These are phyloP conservation scores for Periconia macrospinosa DNA, from an alignment of 2,329 filamentous ascomycete species.

Conservation along the genomic window DNA sequence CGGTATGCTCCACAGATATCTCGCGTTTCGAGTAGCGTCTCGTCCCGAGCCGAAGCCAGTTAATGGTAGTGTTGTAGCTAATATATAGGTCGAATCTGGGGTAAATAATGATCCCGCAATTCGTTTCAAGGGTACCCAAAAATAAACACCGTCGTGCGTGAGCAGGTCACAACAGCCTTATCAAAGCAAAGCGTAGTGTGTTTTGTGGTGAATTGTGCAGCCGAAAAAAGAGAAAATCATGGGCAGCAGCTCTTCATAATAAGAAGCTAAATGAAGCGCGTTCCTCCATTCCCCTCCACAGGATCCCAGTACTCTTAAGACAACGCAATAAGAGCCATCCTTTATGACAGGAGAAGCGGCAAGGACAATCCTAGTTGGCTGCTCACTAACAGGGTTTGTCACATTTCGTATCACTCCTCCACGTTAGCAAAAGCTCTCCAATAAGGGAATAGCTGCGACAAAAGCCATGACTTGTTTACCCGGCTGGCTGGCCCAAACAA, in stretches of 20 bases:
- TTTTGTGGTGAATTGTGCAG: neutral
- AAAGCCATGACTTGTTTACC: neutral
- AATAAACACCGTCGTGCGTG: neutral
- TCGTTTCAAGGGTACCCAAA: neutral
- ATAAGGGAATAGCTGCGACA: neutral
- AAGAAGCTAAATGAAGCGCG: neutral
- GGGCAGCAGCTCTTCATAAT: neutral
- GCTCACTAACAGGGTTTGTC: neutral
- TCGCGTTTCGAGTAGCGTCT: neutral
- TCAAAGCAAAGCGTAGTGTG: neutral
- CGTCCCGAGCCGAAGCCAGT: neutral
- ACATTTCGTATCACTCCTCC: neutral
- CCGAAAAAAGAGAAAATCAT: neutral
- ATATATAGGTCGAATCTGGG: neutral
- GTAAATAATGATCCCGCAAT: neutral
- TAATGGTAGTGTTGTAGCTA: neutral
- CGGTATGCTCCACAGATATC: neutral
- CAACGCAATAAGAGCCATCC: neutral
- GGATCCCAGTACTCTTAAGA: neutral
- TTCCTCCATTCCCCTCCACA: neutral
- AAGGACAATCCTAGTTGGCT: neutral
- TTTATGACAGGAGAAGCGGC: neutral
- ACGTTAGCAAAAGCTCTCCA: neutral
- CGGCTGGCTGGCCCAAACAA: neutral
- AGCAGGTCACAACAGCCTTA: neutral